Percentiles rank a stretch among this genome's conserved stretches.
phyloP scores from a whole-genome alignment of 2,329 filamentous ascomycete genomes.

The Ciborinia camelliae region DNA sequence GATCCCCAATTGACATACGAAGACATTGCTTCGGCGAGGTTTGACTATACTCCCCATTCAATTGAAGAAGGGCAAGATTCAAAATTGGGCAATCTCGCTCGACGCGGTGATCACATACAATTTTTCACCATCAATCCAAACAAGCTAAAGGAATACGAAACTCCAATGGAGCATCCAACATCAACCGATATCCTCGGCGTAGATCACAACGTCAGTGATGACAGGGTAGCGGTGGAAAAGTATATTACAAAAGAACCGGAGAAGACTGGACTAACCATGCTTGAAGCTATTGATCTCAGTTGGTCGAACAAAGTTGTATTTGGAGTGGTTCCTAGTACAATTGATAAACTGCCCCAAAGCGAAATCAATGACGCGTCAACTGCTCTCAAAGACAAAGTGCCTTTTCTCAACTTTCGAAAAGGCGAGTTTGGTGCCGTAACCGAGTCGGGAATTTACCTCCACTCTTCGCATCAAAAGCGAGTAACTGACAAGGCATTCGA shows the following conservation, averaged over 20 bases:
- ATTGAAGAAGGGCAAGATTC: constrained; percentile 36
- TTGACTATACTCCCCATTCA: constrained; percentile 45
- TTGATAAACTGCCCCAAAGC: constrained; percentile 30
- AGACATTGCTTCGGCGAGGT: constrained; percentile 48
- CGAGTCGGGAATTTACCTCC: constrained; percentile 45
- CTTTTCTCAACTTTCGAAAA: constrained; percentile 9
- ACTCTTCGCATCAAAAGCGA: constrained; percentile 3
- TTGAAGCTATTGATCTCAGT: neutral
- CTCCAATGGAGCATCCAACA: neutral
- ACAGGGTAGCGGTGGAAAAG: neutral
- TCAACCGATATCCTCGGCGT: neutral
- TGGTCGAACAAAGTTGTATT: constrained; percentile 28
- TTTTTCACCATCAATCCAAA: constrained; percentile 52
- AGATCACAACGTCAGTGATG: neutral
- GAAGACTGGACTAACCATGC: neutral
- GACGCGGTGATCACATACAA: constrained; percentile 62
- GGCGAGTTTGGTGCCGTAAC: constrained; percentile 62
- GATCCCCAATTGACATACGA: constrained; percentile 63
- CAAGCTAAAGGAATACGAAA: constrained; percentile 5
- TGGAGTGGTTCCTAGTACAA: constrained; percentile 34
- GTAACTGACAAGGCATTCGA: neutral
- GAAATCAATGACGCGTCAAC: neutral
- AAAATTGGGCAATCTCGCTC: constrained; percentile 54
- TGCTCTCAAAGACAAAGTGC: neutral
- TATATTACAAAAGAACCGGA: neutral